A percentile compares a stretch with the other conserved stretches of the same genome.
Evolutionary conservation across 1,139 yeast species (phyloP).

Genomic region (Hansenula lynferdii): DNA sequence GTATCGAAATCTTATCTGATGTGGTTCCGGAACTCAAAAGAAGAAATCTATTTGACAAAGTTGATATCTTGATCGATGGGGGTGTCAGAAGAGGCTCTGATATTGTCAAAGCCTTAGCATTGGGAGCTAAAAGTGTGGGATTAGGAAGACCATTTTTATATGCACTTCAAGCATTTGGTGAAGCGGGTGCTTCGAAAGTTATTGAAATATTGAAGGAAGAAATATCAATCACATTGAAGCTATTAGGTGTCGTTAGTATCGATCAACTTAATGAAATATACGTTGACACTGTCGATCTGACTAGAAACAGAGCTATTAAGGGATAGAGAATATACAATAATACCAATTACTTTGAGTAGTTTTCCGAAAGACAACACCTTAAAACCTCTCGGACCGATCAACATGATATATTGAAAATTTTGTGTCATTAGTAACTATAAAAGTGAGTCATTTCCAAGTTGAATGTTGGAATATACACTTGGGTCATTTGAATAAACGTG

Average conservation of each 20-base stretch:
- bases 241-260: slow-evolving; percentile 43
- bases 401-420: too few species aligned
- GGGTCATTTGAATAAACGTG: too few species aligned
- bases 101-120: slow-evolving; percentile 55
- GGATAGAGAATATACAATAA: too few species aligned
- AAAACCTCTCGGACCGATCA: too few species aligned
- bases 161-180: slow-evolving; percentile 55
- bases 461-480: too few species aligned
- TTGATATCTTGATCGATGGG: slow-evolving; percentile 54
- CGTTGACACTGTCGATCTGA: too few species aligned
- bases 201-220: slow-evolving; percentile 49
- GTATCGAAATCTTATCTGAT: slow-evolving; percentile 52
- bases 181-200: slow-evolving; percentile 49
- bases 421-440: too few species aligned
- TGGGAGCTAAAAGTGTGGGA: slow-evolving; percentile 69
- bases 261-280: too few species aligned
- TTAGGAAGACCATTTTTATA: slow-evolving; percentile 56
- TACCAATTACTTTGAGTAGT: too few species aligned
- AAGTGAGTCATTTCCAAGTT: too few species aligned
- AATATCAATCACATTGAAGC: slow-evolving; percentile 51
- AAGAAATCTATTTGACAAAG: slow-evolving; percentile 32
- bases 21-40: slow-evolving; percentile 45
- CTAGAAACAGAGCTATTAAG: too few species aligned
- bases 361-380: too few species aligned
- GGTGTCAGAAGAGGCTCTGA: slow-evolving; percentile 68